phyloP scores from a whole-genome alignment of 139 green algal species.

The Eudorina sp. region DNA sequence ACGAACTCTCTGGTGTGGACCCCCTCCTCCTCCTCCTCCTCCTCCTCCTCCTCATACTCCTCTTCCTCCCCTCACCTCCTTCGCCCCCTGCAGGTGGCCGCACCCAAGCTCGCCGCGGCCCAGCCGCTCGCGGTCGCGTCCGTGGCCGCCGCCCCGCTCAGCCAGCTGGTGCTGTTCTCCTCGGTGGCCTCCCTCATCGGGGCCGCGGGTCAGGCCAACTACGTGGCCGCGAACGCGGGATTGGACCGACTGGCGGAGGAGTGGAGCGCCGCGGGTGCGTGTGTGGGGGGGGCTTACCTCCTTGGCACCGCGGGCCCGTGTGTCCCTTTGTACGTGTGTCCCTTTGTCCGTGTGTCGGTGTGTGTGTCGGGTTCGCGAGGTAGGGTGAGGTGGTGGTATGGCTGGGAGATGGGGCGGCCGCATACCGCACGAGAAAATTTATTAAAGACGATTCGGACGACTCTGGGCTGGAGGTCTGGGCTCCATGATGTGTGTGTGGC shows the following conservation, averaged over 20 bases:
- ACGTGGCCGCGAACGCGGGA: conserved; percentile 83
- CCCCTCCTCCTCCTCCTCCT: not conserved
- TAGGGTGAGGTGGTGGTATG: too few relatives aligned
- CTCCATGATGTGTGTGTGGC: too few relatives aligned
- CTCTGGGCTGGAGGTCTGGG: too few relatives aligned
- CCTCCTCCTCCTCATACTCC: not conserved
- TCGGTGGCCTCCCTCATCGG: conserved; percentile 86
- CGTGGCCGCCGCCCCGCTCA: conserved; percentile 31
- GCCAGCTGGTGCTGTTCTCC: conserved; percentile 81
- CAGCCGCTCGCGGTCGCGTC: not conserved
- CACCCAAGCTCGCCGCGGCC: conserved; percentile 38
- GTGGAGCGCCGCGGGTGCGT: conserved; percentile 5
- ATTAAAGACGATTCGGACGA: too few relatives aligned
- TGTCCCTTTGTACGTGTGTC: too few relatives aligned
- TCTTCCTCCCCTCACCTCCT: not conserved
- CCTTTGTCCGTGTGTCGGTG: too few relatives aligned
- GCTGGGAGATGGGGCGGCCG: too few relatives aligned
- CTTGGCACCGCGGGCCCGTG: too few relatives aligned
- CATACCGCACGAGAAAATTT: too few relatives aligned
- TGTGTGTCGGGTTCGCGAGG: too few relatives aligned
- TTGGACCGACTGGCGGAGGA: conserved; percentile 67
- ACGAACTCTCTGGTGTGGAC: not conserved
- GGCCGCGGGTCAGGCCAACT: conserved; percentile 88
- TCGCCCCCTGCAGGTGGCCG: conserved; percentile 1
- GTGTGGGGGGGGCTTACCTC: too few relatives aligned